Percentiles rank a stretch among this genome's conserved stretches.
These are phyloP conservation scores for Casuarina equisetifolia DNA, from an alignment of 306 rosid species.

Conservation along the genomic window DNA sequence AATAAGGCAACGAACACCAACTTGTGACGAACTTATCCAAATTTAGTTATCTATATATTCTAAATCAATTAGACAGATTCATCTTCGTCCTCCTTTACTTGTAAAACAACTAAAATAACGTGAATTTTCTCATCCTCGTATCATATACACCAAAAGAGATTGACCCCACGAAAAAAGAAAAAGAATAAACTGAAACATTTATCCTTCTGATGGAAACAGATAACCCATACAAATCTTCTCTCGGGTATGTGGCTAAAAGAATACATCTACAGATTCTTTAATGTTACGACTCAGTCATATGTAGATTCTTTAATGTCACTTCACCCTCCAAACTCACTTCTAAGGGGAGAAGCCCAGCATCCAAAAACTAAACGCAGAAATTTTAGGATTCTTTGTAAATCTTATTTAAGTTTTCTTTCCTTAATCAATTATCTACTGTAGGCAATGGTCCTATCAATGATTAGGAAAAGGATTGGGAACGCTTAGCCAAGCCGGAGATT, in stretches of 20 bases:
- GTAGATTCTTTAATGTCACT: too few relatives aligned
- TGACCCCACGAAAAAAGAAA: not conserved
- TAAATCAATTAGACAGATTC: not conserved
- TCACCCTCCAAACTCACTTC: too few relatives aligned
- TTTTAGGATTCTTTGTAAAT: not conserved
- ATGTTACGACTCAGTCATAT: too few relatives aligned
- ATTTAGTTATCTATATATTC: not conserved
- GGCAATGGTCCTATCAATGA: not conserved
- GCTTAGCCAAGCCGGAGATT: not conserved
- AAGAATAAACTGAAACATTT: not conserved
- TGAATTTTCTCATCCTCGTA: not conserved
- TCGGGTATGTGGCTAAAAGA: too few relatives aligned
- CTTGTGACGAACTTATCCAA: not conserved
- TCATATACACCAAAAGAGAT: not conserved
- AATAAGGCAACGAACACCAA: not conserved
- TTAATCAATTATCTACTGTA: constrained; percentile 1
- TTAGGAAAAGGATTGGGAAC: not conserved
- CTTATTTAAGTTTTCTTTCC: not conserved
- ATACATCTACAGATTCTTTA: too few relatives aligned
- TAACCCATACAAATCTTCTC: not conserved
- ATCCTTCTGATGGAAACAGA: not conserved
- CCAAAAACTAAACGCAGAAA: not conserved
- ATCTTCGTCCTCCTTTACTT: not conserved
- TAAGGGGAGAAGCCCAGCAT: too few relatives aligned
- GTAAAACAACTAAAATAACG: not conserved